Base-by-base conservation (phyloP, 2,329 filamentous ascomycete genomes). In the Fusarium nodosum region DNA sequence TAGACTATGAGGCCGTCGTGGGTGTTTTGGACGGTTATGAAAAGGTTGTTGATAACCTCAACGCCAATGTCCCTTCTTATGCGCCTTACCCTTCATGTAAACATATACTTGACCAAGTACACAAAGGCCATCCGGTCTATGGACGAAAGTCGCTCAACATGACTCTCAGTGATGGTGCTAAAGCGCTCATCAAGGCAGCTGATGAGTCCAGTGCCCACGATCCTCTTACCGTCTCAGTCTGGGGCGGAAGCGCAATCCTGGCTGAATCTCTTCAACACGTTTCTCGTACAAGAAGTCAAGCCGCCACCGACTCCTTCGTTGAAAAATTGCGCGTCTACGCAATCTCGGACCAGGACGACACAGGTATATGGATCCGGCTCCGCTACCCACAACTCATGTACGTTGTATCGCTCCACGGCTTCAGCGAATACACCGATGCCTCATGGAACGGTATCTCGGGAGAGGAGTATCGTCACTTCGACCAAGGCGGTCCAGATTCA, bases 261-360 rank as follows among this genome's bases (percentile, higher is more conserved):
- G 85, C 85, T 1, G 81, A 85, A 46, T 83, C 81, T 0, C 77
- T 87, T 2, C 72, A 80, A 18, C 76, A 82, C 4, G 77, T 83
- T 15, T 53, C 56, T 2, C 50, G 57, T 3, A 69, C 59, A 0
- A 72, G 20, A 69, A 69, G 62, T 41, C 69, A 30, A 57, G 70
- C n/a, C 39, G 80, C 82, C 0, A 73, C 79, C 0, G 72, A 76
- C 0, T 60, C 55, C 0, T 78, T 86, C 11, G 76, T 79, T 0
- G 65, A 75, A 1, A 83, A 82, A 55, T 70, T 87, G 1, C 79
- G 84, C 2, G 80, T 87, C 10, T 87, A 87, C 67, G 77, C 86
- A 15, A 87, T 89, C 54, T 87, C 85, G 4, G 87, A 89, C 65
- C 87, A 89, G 64, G 87, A 89, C 51, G 83, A 89, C 53, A 82